Evolutionary conservation across 495 filamentous ascomycete species (phyloP).

Genomic region (Aspergillus ostianus): DNA sequence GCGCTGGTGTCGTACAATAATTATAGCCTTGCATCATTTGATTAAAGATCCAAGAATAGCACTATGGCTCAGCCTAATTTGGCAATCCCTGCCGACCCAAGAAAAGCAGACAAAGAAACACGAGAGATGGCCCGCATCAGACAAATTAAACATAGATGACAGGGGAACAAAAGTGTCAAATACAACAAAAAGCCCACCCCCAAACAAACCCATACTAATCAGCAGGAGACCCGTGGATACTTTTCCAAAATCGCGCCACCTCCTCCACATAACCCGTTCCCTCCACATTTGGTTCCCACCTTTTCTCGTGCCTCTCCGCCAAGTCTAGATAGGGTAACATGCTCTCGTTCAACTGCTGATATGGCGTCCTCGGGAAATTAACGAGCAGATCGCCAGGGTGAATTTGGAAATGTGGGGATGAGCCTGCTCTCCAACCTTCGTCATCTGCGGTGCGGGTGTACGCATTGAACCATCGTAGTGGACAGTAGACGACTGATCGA

Average conservation of each 20-base stretch:
- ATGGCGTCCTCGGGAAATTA: not conserved
- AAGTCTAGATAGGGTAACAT: not conserved
- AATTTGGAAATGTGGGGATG: not conserved
- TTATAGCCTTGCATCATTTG: too few relatives aligned
- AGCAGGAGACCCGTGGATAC: not conserved
- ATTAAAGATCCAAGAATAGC: not conserved
- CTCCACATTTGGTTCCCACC: not conserved
- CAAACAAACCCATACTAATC: not conserved
- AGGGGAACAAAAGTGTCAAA: not conserved
- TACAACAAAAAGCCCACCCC: not conserved
- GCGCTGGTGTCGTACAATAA: too few relatives aligned
- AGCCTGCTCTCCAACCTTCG: not conserved
- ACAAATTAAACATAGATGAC: not conserved
- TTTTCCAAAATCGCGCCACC: not conserved
- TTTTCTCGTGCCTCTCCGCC: not conserved
- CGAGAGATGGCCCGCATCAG: not conserved
- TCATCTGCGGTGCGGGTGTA: not conserved
- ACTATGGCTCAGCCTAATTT: not conserved
- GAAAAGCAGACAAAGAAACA: not conserved
- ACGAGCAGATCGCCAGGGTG: not conserved
- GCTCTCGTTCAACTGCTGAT: not conserved
- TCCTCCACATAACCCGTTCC: not conserved
- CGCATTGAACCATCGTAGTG: not conserved
- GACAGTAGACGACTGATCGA: not conserved
- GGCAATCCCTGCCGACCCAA: not conserved